Conservation (phyloP, 2,329 filamentous ascomycete species). For the Aspergillus fumigatus region DNA sequence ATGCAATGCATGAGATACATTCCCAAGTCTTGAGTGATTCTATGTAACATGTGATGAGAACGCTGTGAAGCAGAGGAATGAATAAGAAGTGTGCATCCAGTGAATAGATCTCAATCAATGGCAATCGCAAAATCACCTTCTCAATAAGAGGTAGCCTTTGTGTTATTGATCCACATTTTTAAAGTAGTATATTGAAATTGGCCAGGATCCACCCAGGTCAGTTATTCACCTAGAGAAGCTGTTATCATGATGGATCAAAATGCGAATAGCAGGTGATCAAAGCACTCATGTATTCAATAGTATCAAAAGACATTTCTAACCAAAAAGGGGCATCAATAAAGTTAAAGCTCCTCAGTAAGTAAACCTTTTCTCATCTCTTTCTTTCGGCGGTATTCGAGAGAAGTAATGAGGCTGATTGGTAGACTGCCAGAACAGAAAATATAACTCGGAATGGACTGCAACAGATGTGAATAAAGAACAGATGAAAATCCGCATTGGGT, state of each 20-base stretch:
- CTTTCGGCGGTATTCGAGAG: neutral
- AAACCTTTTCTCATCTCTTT: neutral
- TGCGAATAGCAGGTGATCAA: neutral
- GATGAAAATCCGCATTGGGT: neutral
- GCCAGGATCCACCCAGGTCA: neutral
- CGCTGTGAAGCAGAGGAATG: neutral
- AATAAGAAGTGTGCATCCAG: neutral
- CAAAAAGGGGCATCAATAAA: conserved; percentile 3
- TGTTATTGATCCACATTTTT: neutral
- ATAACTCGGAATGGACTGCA: neutral
- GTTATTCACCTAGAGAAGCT: neutral
- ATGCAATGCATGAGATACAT: neutral
- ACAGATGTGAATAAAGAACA: neutral
- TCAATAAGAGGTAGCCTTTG: neutral
- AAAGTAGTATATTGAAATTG: neutral
- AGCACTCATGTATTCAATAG: neutral
- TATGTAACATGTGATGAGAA: neutral
- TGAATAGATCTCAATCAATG: neutral
- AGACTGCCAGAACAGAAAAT: neutral
- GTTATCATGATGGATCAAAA: neutral
- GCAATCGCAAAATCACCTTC: neutral
- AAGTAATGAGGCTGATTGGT: neutral
- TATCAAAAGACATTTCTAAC: neutral
- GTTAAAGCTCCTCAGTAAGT: neutral
- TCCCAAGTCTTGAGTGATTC: neutral